Evolutionary conservation across 2,329 filamentous ascomycete genomes (phyloP), one percentile per base, ranked within the genome.

Genomic region (Trichoderma breve): DNA sequence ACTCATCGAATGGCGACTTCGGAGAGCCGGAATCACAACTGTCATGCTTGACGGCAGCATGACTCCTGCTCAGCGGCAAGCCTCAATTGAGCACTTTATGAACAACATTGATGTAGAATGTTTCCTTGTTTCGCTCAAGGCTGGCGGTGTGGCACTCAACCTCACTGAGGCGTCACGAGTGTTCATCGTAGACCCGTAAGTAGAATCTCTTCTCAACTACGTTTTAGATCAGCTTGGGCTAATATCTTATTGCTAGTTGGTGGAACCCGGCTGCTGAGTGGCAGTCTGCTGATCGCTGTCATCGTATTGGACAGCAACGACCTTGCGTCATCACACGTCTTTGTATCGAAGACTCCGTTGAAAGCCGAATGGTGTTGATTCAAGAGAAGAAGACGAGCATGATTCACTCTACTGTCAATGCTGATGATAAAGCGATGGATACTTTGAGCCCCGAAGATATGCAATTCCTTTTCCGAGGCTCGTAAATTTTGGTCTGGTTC

Each of bases 211-310:
- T 39, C 7, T 15, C 0, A 55, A 12, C 14, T 1, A 30, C 21
- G 21, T 24, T 53, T 3, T 63, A 73, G 55, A 74, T 32, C 47
- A 15, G 39, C 5, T 34, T 18, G 24, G n/a, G 26, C 73, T 53
- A 58, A 57, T 34, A 32, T 24, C 53, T 26, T 1, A 39, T 62
- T 26, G 3, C 75, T 9, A 94, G 92, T 76, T 98, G 96, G 96
- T 99, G 96, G 96, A 98, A 98, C 76, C 96, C 96, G n/a, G 95
- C 95, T n/a, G 95, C 95, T 0, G 96, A 99, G 83, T 99, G 96
- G 96, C 96, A 99, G 83, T 96, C 93, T 73, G 96, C 96, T 3
- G 96, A 99, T 80, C 89, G 93, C 75, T 94, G 92, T 79, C 96
- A 98, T 82, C 94, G 96, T 71, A 99, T 98, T 76, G 96, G 96